Base-by-base conservation (phyloP, 306 rosid genomes). In the Rosa chinensis region DNA sequence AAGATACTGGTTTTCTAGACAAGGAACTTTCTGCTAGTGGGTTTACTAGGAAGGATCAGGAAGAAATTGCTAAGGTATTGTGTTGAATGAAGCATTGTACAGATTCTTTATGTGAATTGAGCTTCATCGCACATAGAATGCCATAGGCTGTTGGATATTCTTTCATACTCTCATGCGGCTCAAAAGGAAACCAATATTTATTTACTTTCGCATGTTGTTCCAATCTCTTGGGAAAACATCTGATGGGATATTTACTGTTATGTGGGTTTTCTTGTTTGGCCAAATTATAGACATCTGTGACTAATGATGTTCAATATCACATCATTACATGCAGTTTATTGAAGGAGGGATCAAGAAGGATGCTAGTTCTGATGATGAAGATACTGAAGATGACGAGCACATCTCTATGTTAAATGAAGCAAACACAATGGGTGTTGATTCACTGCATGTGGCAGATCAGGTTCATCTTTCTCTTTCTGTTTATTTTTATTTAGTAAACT, bases 11-110 rank as follows among this genome's bases (percentile, higher is more conserved):
- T 85, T 87, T 69, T 85, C 87, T 94, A 74, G 98, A 94, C 85
- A 92, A 87, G 85, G 98, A 94, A 76, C 94, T 94, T 83, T 88
- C 94, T 78, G 98, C 97, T 78, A 94, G 98, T 86, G 98, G 98
- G 73, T 94, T 94, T 84, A 80, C 90, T 70, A 88, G 79, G 79
- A 92, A 89, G 89, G 92, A 95, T 25, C 97, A 89, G 44, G 92
- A 89, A 79, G 86, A 82, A 77, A 90, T 94, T 68, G 93, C 90
- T 83, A 85, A 89, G 97, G 97, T 92, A 89, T 35, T 39, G 0
- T 74, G 66, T 50, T 72, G 44, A 28, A 59, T 76, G 53, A 69
- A 74, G 18, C 66, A 67, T 84, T 58, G 42, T 62, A 44, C 45
- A 45, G 10, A 44, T 44, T 44, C 40, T 76, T 67, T 4, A 10